Conservation (phyloP, 2,329 filamentous ascomycete genomes). For the Aspergillus quadricinctus region DNA sequence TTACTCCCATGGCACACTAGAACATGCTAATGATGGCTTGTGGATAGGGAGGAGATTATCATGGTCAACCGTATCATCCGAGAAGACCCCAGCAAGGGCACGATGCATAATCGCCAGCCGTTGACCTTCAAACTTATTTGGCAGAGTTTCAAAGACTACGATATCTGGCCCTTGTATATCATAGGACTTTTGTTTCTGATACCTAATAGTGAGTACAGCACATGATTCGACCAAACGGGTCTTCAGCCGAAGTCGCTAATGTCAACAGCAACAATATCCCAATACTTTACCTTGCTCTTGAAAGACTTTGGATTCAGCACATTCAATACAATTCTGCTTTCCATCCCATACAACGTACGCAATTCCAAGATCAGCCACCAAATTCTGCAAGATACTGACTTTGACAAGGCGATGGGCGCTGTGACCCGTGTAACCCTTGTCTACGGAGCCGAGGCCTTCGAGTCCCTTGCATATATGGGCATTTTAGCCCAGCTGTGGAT, state of each 20-base stretch:
- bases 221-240: not conserved
- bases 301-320: constrained; percentile 52
- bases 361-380: constrained; percentile 40
- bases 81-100: constrained; percentile 51
- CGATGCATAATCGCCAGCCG: constrained; percentile 54
- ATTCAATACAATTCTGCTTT: constrained; percentile 56
- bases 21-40: not conserved
- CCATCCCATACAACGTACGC: constrained; percentile 48
- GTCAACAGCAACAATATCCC: constrained; percentile 14
- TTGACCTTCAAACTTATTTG: constrained; percentile 45
- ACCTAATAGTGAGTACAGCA: constrained; percentile 18
- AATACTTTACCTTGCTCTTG: constrained; percentile 32
- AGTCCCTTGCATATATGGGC: constrained; percentile 49
- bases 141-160: constrained; percentile 49
- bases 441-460: constrained; percentile 32
- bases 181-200: constrained; percentile 40
- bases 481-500: constrained; percentile 51
- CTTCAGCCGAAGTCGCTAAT: not conserved
- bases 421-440: constrained; percentile 19
- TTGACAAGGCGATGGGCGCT: constrained; percentile 8
- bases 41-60: constrained; percentile 55
- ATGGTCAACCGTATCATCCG: constrained; percentile 59
- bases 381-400: not conserved
- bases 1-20: not conserved
- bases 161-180: constrained; percentile 52